These are phyloP conservation scores for Tulasnella sp. DNA, from an alignment of 768 basidiomycete genomes.

Conservation along the genomic window DNA sequence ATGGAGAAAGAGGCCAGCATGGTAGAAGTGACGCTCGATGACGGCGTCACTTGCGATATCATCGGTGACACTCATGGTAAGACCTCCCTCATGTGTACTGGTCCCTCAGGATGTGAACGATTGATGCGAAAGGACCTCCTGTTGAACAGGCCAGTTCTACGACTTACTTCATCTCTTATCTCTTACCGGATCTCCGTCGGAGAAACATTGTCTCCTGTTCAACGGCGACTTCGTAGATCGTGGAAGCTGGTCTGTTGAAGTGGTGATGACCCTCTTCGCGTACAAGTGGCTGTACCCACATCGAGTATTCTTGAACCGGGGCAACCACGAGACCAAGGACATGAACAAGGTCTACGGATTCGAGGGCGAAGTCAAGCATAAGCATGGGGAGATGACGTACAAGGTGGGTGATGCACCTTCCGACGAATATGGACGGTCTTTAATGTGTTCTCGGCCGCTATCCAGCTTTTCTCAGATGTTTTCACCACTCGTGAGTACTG, in stretches of 20 bases:
- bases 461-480: constrained; percentile 79
- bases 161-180: constrained; percentile 81
- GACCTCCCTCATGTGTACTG: no score
- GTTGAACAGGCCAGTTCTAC: constrained; percentile 90
- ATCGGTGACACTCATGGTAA: constrained; percentile 93
- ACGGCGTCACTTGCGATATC: constrained; percentile 78
- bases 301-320: constrained; percentile 85
- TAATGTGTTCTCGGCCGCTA: constrained; percentile 1
- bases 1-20: constrained; percentile 72
- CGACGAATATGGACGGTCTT: no score
- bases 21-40: constrained; percentile 60
- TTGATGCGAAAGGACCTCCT: background rate
- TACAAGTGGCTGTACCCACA: constrained; percentile 96
- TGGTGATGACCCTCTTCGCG: constrained; percentile 85
- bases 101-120: no score
- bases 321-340: constrained; percentile 93
- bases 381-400: constrained; percentile 91
- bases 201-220: constrained; percentile 80
- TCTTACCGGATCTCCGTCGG: constrained; percentile 73
- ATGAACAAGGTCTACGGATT: constrained; percentile 92
- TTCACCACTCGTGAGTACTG: constrained; percentile 69
- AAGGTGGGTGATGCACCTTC: no score
- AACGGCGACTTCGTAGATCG: constrained; percentile 96
- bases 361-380: constrained; percentile 92
- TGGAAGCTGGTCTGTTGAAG: constrained; percentile 91